phyloP scores from a whole-genome alignment of 176 grass and related monocot species.

The Juncus inflexus region DNA sequence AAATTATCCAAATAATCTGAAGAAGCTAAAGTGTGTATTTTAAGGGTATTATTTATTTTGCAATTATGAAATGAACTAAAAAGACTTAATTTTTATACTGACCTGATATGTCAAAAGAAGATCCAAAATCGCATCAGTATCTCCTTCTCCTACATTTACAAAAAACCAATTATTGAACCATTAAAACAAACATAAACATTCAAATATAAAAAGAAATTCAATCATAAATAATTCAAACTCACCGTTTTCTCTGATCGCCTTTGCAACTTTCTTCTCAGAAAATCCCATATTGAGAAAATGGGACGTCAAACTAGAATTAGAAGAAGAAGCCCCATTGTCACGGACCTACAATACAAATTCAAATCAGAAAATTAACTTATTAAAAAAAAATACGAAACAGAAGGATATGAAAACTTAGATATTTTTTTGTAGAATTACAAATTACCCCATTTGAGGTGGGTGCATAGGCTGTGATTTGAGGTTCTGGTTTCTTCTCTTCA shows the following conservation, averaged over 20 bases:
- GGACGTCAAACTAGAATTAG: conserved; percentile 25
- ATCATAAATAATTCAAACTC: conserved; percentile 21
- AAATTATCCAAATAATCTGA: conserved; percentile 6
- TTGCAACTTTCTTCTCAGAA: conserved; percentile 33
- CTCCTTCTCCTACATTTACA: conserved; percentile 38
- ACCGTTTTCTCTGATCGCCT: conserved; percentile 52
- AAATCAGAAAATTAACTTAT: conserved; percentile 20
- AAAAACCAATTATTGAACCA: neutral
- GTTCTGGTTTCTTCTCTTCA: conserved; percentile 22
- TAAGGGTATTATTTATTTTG: neutral
- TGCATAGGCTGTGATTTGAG: neutral
- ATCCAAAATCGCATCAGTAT: conserved; percentile 61
- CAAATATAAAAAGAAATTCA: conserved; percentile 8
- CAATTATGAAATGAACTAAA: neutral
- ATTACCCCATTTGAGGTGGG: conserved; percentile 18
- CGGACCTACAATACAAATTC: conserved; percentile 25
- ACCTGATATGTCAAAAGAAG: conserved; percentile 74
- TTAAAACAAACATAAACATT: neutral
- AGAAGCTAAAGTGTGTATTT: neutral
- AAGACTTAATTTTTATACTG: conserved; percentile 6
- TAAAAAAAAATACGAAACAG: too few species aligned
- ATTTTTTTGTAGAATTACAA: neutral
- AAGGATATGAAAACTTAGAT: too few species aligned
- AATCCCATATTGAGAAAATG: conserved; percentile 60
- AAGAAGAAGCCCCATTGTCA: conserved; percentile 24